Evolutionary conservation across 257 asterid genomes (phyloP).

Genomic region (Coffea canephora): DNA sequence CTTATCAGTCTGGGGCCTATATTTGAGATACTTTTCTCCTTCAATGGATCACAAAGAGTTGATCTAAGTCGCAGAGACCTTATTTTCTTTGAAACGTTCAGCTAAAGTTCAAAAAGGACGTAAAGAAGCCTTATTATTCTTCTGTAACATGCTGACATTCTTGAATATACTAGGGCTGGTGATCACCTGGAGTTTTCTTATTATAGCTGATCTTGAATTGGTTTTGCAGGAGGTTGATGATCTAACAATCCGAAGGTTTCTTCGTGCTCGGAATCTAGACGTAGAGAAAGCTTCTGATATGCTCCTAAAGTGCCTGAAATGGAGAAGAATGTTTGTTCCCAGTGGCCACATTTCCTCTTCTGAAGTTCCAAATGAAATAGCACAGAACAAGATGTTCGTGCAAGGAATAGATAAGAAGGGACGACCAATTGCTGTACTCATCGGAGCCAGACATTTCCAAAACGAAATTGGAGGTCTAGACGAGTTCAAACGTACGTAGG

Average conservation of each 20-base stretch:
- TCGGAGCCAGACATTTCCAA: constrained; percentile 55
- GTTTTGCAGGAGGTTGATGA: constrained; percentile 61
- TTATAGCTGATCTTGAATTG: not conserved
- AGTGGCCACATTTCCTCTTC: constrained; percentile 44
- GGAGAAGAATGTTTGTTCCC: constrained; percentile 66
- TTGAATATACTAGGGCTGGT: not conserved
- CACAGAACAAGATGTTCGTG: constrained; percentile 61
- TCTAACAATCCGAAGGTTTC: constrained; percentile 63
- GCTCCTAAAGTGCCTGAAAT: constrained; percentile 50
- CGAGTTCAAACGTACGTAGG: constrained; percentile 66
- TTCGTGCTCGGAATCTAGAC: constrained; percentile 63
- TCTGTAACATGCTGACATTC: not conserved
- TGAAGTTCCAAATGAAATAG: constrained; percentile 55
- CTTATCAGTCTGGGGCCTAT: too few species aligned
- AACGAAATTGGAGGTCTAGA: constrained; percentile 53
- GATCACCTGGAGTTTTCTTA: too few species aligned
- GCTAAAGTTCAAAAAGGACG: too few species aligned
- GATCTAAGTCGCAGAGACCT: too few species aligned
- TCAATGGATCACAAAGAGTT: too few species aligned
- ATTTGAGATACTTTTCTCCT: too few species aligned
- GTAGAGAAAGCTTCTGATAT: constrained; percentile 55
- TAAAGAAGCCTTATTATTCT: not conserved
- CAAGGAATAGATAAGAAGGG: constrained; percentile 75
- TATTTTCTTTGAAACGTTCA: too few species aligned
- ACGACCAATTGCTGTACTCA: constrained; percentile 57